Evolutionary conservation across 2,329 filamentous ascomycete species (phyloP), one percentile per base, ranked within the genome.

Genomic region (Raffaelea arxii): DNA sequence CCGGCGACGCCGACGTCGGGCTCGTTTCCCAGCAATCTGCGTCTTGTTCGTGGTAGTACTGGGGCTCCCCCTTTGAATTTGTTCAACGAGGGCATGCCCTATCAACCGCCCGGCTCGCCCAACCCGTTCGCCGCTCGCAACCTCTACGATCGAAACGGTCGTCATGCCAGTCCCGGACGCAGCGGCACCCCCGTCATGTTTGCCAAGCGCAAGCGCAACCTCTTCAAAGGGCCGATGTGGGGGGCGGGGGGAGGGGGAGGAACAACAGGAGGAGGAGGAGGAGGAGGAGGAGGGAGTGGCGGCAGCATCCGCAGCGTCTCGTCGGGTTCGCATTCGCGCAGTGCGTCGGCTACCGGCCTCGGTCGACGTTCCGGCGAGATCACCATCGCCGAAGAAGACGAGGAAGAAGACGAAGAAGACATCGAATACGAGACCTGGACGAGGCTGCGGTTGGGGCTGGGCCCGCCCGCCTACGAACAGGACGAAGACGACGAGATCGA

Each of bases 1-100:
- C 91, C 92, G 1, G 86, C 87, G 0, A 95, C 90, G 0, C 91
- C 91, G 0, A 90, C 84, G 0, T 68, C 76, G 3, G 71, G 73
- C 16, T 69, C 78, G 1, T 94, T 97, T 57, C 90, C 91, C 0
- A 86, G 81, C 44, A 94, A 90, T 54, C 86, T 96, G 49, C 82
- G 91, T 3, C 71, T 96, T 12, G 86, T 91, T 2, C 79, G 89
- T 25, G 80, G 73, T n/a, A n/a, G n/a, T n/a, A n/a, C 14, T 62
- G 70, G 0, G 69, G 72, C 1, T 18, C 69, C 75, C 2, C 65
- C 75, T 0, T 58, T 77, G 21, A 69, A 65, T 27, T 58, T 72
- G 10, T 81, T 78, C 55, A 79, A 79, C 50, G 79, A 83, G 57
- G 71, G 70, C 16, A 73, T 78, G 65, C 72, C 75, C n/a, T 1